Evolutionary conservation across 805 yeast species (phyloP).

Genomic region (Kuraishia borneana): DNA sequence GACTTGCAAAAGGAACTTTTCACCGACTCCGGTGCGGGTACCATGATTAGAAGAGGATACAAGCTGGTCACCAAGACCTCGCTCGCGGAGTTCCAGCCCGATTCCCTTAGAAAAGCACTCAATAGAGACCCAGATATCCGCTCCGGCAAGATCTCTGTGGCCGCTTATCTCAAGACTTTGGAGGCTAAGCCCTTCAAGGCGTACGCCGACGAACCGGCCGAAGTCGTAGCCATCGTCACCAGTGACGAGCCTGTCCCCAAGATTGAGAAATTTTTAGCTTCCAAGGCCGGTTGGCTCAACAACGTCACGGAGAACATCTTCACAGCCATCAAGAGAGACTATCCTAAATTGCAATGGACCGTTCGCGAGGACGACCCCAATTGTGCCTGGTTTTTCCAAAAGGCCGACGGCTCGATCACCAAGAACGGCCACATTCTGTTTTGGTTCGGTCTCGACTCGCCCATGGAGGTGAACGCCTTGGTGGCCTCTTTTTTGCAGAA

Average conservation of each 20-base stretch:
- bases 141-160: slow-evolving; percentile 62
- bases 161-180: slow-evolving; percentile 67
- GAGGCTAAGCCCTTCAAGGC: slow-evolving; percentile 56
- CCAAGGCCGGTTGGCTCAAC: slow-evolving; percentile 93
- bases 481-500: slow-evolving; percentile 41
- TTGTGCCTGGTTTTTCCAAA: slow-evolving; percentile 82
- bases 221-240: slow-evolving; percentile 80
- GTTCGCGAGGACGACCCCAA: slow-evolving; percentile 86
- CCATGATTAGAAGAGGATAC: slow-evolving; percentile 95
- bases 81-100: slow-evolving; percentile 67
- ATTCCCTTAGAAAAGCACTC: slow-evolving; percentile 64
- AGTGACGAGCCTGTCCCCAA: slow-evolving; percentile 43
- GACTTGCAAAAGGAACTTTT: slow-evolving; percentile 95
- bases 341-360: slow-evolving; percentile 70
- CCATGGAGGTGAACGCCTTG: slow-evolving; percentile 49
- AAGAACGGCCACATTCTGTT: slow-evolving; percentile 83
- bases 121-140: slow-evolving; percentile 67
- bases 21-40: slow-evolving; percentile 99
- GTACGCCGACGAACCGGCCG: slow-evolving; percentile 93
- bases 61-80: slow-evolving; percentile 66
- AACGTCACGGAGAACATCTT: slow-evolving; percentile 94
- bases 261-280: slow-evolving; percentile 77
- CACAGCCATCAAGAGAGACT: slow-evolving; percentile 68
- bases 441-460: slow-evolving; percentile 82
- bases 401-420: slow-evolving; percentile 88